phyloP scores from a whole-genome alignment of 345 rosid genomes.

The Mallotus nudiflorus region DNA sequence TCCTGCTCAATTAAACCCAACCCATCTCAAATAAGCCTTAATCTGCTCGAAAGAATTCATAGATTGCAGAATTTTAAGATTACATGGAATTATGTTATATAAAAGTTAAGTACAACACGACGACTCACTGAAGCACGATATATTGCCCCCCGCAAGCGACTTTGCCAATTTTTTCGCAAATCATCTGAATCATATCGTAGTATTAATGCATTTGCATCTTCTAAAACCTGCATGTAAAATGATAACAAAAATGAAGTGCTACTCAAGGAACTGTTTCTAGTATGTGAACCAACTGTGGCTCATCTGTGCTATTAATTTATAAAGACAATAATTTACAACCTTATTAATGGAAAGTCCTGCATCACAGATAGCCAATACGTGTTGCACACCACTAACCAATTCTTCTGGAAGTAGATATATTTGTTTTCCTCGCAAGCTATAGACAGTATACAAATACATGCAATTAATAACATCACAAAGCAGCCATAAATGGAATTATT shows the following conservation, averaged over 20 bases:
- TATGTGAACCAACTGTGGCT: slow-evolving; percentile 13
- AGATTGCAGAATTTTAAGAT: too few species aligned
- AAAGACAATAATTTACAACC: slow-evolving; percentile 35
- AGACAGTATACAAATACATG: slow-evolving; percentile 22
- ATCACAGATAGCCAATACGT: slow-evolving; percentile 75
- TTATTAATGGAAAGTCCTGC: slow-evolving; percentile 57
- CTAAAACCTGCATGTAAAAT: slow-evolving; percentile 57
- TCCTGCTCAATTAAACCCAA: too few species aligned
- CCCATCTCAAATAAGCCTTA: too few species aligned
- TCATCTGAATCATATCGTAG: slow-evolving; percentile 71
- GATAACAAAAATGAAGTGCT: slow-evolving; percentile 18
- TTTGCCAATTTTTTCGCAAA: slow-evolving; percentile 73
- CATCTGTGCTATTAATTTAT: neutral
- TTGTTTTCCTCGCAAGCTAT: slow-evolving; percentile 87
- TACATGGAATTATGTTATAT: too few species aligned
- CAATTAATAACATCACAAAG: slow-evolving; percentile 15
- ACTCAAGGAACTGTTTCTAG: slow-evolving; percentile 10
- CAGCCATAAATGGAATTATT: slow-evolving; percentile 2
- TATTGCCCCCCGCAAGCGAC: slow-evolving; percentile 82
- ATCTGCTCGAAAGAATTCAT: neutral
- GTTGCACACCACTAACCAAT: slow-evolving; percentile 64
- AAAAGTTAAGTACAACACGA: slow-evolving; percentile 13
- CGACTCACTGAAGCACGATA: slow-evolving; percentile 78
- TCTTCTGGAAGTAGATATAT: slow-evolving; percentile 63
- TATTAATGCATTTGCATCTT: slow-evolving; percentile 78